A percentile compares a stretch with the other conserved stretches of the same genome.
Evolutionary conservation across 495 filamentous ascomycete species (phyloP).

Genomic region (Neurospora sp.): DNA sequence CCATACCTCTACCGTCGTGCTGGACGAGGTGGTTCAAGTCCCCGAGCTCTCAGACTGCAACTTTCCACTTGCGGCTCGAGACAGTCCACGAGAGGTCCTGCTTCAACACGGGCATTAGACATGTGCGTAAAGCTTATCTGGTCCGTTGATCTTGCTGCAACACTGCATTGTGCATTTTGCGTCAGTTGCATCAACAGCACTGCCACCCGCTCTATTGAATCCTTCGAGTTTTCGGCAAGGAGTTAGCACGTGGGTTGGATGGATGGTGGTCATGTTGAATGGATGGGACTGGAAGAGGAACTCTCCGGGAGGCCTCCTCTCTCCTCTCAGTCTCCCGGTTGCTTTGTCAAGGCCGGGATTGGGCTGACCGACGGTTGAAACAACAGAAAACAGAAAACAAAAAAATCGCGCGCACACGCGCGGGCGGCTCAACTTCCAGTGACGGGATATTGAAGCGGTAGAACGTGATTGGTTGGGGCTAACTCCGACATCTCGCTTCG

Average conservation of each 20-base stretch:
- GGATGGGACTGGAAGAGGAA: neutral
- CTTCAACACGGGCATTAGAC: neutral
- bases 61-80: neutral
- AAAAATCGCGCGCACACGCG: neutral
- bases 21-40: neutral
- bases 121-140: neutral
- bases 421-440: neutral
- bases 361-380: neutral
- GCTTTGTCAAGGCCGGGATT: neutral
- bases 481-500: neutral
- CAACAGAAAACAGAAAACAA: neutral
- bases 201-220: neutral
- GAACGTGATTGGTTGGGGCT: neutral
- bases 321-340: neutral
- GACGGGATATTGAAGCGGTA: neutral
- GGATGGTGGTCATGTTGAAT: neutral
- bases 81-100: neutral
- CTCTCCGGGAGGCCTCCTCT: neutral
- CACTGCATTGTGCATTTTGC: neutral
- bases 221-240: neutral
- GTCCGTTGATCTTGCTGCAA: neutral
- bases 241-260: neutral
- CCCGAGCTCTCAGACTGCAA: neutral
- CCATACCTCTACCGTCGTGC: neutral
- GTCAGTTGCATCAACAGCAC: neutral